Evolutionary conservation across 2,329 filamentous ascomycete species (phyloP).

Genomic region (Phialophora verrucosa): DNA sequence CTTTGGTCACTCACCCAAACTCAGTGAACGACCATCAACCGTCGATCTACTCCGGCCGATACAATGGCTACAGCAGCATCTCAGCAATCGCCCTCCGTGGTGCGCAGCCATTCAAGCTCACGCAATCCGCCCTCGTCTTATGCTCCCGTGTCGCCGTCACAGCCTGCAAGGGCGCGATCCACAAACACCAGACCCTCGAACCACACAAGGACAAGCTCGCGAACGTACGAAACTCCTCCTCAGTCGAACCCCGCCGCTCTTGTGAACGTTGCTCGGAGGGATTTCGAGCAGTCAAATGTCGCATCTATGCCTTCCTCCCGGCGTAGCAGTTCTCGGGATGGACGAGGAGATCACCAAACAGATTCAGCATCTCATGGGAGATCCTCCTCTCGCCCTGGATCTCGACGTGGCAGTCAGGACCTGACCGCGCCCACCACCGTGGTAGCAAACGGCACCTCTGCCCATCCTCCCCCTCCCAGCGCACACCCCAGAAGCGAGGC

Average conservation of each 20-base stretch:
- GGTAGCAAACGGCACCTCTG: constrained; percentile 58
- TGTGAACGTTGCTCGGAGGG: constrained; percentile 65
- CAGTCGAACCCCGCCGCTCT: constrained; percentile 56
- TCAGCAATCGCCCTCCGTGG: constrained; percentile 53
- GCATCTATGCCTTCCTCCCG: constrained; percentile 62
- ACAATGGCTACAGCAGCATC: constrained; percentile 55
- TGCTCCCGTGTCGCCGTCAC: constrained; percentile 49
- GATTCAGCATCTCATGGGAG: constrained; percentile 59
- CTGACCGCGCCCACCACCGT: constrained; percentile 56
- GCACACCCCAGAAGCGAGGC: constrained; percentile 56
- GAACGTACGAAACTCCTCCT: constrained; percentile 50
- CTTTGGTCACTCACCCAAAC: background rate
- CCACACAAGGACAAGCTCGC: constrained; percentile 47
- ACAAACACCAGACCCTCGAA: constrained; percentile 50
- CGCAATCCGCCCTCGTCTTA: constrained; percentile 52
- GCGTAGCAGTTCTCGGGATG: constrained; percentile 67
- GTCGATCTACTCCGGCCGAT: background rate
- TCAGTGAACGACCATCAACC: constrained; percentile 4
- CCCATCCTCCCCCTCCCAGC: constrained; percentile 55
- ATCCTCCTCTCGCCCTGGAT: constrained; percentile 49
- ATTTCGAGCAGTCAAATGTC: constrained; percentile 75
- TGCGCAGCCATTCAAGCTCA: constrained; percentile 58
- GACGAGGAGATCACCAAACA: constrained; percentile 58
- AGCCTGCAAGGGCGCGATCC: constrained; percentile 55
- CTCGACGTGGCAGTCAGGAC: constrained; percentile 52